These are phyloP conservation scores for Trichophyton benhamiae DNA, from an alignment of 2,329 filamentous ascomycete genomes.

Conservation along the genomic window DNA sequence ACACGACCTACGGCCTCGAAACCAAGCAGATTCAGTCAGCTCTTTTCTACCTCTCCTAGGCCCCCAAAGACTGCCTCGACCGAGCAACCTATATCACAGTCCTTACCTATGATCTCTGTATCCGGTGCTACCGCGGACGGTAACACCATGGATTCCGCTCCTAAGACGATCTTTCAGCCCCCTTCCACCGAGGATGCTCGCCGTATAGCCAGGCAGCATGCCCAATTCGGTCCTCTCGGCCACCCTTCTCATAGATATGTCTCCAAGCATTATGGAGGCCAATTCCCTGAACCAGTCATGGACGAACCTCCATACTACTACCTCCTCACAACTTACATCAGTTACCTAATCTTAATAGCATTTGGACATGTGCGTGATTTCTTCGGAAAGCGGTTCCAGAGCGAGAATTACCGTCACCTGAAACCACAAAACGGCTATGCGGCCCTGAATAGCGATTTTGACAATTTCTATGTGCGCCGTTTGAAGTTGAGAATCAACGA, in stretches of 20 bases:
- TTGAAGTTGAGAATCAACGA: constrained; percentile 93
- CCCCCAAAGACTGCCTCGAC: constrained; percentile 52
- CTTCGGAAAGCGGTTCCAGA: constrained; percentile 89
- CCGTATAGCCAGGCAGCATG: constrained; percentile 62
- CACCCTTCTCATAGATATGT: constrained; percentile 75
- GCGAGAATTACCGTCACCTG: constrained; percentile 74
- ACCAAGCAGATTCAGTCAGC: constrained; percentile 63
- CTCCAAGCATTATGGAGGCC: constrained; percentile 71
- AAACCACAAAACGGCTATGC: constrained; percentile 80
- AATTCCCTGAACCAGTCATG: constrained; percentile 71
- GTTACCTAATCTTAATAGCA: constrained; percentile 88
- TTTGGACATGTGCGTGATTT: constrained; percentile 94
- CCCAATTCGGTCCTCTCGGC: constrained; percentile 79
- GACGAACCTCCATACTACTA: constrained; percentile 97
- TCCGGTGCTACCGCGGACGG: constrained; percentile 72
- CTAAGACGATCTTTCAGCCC: constrained; percentile 76
- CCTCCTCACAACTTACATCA: constrained; percentile 94
- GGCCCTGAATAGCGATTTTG: constrained; percentile 92
- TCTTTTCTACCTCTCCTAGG: constrained; percentile 74
- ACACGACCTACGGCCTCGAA: constrained; percentile 44
- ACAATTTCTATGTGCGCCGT: constrained; percentile 92
- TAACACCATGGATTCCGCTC: constrained; percentile 57
- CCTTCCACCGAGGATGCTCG: constrained; percentile 72
- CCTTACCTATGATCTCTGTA: constrained; percentile 80
- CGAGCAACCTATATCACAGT: constrained; percentile 54